These are phyloP conservation scores for Bruguiera hainesii DNA, from an alignment of 441 rosid species.

Conservation along the genomic window DNA sequence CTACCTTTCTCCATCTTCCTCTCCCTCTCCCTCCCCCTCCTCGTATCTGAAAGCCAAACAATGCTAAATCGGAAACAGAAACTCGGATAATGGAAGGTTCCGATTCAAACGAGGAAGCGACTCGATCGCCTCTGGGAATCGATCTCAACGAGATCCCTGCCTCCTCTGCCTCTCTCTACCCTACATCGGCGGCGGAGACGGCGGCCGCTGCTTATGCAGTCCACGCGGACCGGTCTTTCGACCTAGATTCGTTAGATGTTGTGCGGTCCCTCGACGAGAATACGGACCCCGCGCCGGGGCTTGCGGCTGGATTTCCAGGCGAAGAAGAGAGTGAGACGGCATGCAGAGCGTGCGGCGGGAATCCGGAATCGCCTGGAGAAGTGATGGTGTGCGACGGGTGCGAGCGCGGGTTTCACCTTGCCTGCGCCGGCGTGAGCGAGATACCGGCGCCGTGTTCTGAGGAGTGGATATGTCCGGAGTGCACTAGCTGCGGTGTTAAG, in stretches of 20 bases:
- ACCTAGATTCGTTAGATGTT: constrained; percentile 45
- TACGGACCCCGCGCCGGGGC: constrained; percentile 49
- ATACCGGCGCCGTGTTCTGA: constrained; percentile 24
- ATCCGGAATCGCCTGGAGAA: constrained; percentile 42
- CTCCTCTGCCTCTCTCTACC: constrained; percentile 29
- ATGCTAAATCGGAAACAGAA: not conserved
- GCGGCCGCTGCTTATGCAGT: constrained; percentile 8
- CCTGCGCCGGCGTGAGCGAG: constrained; percentile 44
- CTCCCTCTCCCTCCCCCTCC: not conserved
- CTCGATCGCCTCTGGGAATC: constrained; percentile 67
- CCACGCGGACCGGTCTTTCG: constrained; percentile 9
- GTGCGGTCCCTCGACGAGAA: constrained; percentile 56
- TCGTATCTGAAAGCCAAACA: constrained; percentile 3
- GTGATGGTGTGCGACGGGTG: constrained; percentile 85
- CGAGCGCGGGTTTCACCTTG: constrained; percentile 70
- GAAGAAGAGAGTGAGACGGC: constrained; percentile 28
- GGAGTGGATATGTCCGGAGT: constrained; percentile 79
- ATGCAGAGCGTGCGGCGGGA: constrained; percentile 66
- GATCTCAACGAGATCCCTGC: constrained; percentile 93
- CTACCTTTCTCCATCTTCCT: not conserved
- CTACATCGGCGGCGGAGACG: constrained; percentile 15
- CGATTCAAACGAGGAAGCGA: constrained; percentile 35
- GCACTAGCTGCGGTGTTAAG: constrained; percentile 48
- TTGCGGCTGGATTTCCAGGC: constrained; percentile 36
- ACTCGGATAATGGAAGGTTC: constrained; percentile 57